phyloP scores from a whole-genome alignment of 2,329 filamentous ascomycete species.

The Aspergillus sp. region DNA sequence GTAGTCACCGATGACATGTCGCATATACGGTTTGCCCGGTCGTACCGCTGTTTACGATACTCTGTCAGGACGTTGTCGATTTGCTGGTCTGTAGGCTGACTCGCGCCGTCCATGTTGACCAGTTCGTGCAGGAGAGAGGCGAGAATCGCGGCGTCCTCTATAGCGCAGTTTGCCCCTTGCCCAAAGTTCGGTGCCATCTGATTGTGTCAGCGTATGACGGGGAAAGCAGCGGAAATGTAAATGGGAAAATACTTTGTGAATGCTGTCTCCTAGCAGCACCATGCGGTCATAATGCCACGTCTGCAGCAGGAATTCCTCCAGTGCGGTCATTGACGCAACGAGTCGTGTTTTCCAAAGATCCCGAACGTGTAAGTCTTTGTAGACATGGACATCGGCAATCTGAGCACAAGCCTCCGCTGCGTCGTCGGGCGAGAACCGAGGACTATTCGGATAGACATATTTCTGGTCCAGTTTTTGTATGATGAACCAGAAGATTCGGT shows the following conservation, averaged over 20 bases:
- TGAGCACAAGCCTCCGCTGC: constrained; percentile 9
- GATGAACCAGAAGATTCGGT: constrained; percentile 26
- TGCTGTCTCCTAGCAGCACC: constrained; percentile 24
- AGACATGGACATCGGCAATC: constrained; percentile 13
- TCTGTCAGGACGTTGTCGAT: constrained; percentile 4
- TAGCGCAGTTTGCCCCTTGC: constrained; percentile 42
- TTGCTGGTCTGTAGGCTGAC: constrained; percentile 1
- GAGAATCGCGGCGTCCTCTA: constrained; percentile 38
- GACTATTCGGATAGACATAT: constrained; percentile 19
- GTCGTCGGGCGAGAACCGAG: constrained; percentile 22
- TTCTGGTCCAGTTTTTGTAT: constrained; percentile 22
- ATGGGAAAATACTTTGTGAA: constrained; percentile 21
- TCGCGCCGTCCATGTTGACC: neutral
- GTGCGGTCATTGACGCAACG: constrained; percentile 16
- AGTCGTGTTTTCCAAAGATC: constrained; percentile 22
- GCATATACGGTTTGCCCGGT: constrained; percentile 15
- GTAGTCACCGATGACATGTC: constrained; percentile 10
- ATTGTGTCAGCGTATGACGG: neutral
- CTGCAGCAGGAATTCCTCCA: constrained; percentile 24
- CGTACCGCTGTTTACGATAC: constrained; percentile 12
- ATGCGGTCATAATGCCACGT: constrained; percentile 25
- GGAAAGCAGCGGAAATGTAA: neutral
- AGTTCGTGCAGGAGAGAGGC: constrained; percentile 27
- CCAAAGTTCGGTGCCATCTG: constrained; percentile 36
- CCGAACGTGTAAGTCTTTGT: constrained; percentile 14